Evolutionary conservation across 2,329 filamentous ascomycete species (phyloP).

Genomic region (Ambrosiella beaveri): DNA sequence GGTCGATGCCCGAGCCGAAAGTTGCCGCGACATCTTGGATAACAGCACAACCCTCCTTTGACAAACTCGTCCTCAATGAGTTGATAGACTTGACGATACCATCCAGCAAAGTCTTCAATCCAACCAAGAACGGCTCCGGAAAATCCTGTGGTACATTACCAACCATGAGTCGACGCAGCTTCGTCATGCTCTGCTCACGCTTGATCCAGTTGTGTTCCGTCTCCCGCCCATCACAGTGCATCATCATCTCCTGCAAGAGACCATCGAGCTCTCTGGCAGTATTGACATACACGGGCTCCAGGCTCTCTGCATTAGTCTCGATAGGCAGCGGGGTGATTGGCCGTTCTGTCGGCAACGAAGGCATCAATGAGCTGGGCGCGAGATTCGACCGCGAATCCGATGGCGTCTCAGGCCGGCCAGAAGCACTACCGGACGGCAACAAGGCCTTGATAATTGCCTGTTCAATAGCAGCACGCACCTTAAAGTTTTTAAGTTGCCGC

Average conservation of each 20-base stretch:
- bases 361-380: slow-evolving; percentile 26
- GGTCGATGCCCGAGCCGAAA: slow-evolving; percentile 63
- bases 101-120: slow-evolving; percentile 60
- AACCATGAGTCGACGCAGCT: slow-evolving; percentile 59
- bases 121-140: slow-evolving; percentile 48
- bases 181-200: slow-evolving; percentile 64
- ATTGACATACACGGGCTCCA: slow-evolving; percentile 71
- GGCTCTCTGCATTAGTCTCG: slow-evolving; percentile 47
- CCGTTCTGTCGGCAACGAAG: slow-evolving; percentile 28
- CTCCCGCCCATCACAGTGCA: slow-evolving; percentile 72
- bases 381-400: slow-evolving; percentile 20
- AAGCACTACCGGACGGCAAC: slow-evolving; percentile 28
- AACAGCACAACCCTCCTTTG: slow-evolving; percentile 67
- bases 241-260: slow-evolving; percentile 63
- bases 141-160: slow-evolving; percentile 74
- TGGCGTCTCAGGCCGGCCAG: slow-evolving; percentile 26
- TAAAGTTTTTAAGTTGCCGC: slow-evolving; percentile 65
- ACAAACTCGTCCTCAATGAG: slow-evolving; percentile 77
- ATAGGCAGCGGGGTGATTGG: slow-evolving; percentile 40
- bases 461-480: slow-evolving; percentile 74
- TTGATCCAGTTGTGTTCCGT: slow-evolving; percentile 81
- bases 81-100: slow-evolving; percentile 73
- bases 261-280: slow-evolving; percentile 80
- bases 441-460: slow-evolving; percentile 64
- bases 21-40: slow-evolving; percentile 69